Conservation (phyloP, 164 flowering plant genomes). For the Sedum album region DNA sequence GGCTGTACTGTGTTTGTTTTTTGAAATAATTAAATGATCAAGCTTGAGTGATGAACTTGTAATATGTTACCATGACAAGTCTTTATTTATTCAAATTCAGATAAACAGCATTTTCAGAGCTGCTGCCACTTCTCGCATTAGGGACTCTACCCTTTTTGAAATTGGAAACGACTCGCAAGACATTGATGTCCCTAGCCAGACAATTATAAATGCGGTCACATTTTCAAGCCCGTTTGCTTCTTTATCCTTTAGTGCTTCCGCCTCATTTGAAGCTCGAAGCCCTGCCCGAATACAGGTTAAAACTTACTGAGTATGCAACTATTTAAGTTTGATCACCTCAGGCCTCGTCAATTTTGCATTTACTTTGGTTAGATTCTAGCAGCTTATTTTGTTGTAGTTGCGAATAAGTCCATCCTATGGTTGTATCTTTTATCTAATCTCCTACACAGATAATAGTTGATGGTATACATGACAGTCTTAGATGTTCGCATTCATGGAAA, state of each 20-base stretch:
- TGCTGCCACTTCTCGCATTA: conserved; percentile 82
- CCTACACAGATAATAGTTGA: neutral
- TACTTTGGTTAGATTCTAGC: neutral
- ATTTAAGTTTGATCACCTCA: neutral
- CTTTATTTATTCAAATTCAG: conserved; percentile 25
- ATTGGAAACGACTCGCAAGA: conserved; percentile 59
- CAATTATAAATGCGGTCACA: conserved; percentile 57
- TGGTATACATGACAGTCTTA: neutral
- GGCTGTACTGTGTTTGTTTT: neutral
- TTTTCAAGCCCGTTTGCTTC: conserved; percentile 68
- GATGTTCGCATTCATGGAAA: neutral
- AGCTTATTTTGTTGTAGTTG: neutral
- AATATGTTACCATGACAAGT: neutral
- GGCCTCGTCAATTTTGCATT: neutral
- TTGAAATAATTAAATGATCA: neutral
- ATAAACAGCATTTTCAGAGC: conserved; percentile 95
- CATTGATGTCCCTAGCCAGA: conserved; percentile 44
- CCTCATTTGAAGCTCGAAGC: conserved; percentile 79
- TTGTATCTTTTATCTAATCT: neutral
- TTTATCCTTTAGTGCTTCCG: conserved; percentile 79
- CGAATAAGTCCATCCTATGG: neutral
- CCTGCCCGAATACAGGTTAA: conserved; percentile 86
- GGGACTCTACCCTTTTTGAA: conserved; percentile 63
- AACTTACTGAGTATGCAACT: conserved; percentile 1
- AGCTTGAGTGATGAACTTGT: neutral